Percentiles rank a stretch among this genome's conserved stretches.
Conservation (phyloP, 257 asterid species). For the Gentiana macrophylla region DNA sequence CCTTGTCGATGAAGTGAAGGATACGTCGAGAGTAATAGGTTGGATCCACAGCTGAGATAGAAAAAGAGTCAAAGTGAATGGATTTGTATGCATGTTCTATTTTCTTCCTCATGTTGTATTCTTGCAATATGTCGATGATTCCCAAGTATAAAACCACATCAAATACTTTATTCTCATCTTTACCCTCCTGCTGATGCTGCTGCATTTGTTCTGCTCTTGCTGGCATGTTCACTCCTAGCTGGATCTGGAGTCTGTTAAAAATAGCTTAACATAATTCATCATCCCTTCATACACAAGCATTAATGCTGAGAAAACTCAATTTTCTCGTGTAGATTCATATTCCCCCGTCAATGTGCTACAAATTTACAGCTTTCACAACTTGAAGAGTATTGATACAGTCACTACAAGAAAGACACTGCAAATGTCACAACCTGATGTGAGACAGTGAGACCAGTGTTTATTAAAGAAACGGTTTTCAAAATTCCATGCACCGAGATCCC, state of each 20-base stretch:
- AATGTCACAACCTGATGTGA: too few species aligned
- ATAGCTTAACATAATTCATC: neutral
- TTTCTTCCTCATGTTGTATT: conserved; percentile 81
- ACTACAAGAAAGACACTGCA: too few species aligned
- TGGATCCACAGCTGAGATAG: conserved; percentile 90
- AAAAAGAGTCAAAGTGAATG: conserved; percentile 66
- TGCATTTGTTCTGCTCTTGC: conserved; percentile 84
- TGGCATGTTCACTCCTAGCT: conserved; percentile 97
- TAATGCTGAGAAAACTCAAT: neutral
- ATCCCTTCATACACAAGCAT: neutral
- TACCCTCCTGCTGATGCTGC: neutral
- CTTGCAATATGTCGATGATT: conserved; percentile 91
- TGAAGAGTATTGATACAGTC: too few species aligned
- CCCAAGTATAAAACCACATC: conserved; percentile 90
- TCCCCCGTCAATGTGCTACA: too few species aligned
- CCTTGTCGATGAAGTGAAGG: conserved; percentile 74
- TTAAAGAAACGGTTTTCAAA: too few species aligned
- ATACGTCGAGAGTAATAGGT: conserved; percentile 78
- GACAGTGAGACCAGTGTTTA: too few species aligned
- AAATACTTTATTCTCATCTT: conserved; percentile 35
- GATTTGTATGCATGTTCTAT: conserved; percentile 81
- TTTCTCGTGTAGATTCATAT: too few species aligned
- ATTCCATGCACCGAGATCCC: too few species aligned
- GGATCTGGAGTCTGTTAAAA: conserved; percentile 78
- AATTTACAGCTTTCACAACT: too few species aligned